Base-by-base conservation (phyloP, 495 filamentous ascomycete species). In the Aspergillus funiculosus region DNA sequence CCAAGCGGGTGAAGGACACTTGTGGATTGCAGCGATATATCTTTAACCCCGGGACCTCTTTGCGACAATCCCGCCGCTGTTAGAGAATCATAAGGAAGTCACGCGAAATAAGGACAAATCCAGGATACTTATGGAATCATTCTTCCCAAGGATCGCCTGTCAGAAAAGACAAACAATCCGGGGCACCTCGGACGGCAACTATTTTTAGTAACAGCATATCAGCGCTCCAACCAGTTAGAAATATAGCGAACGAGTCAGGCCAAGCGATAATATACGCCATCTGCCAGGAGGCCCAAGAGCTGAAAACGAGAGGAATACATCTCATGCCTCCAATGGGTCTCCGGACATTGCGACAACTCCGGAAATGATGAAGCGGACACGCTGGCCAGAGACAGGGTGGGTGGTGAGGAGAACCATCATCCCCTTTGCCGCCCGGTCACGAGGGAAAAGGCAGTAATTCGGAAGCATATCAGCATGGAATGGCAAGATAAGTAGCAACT, bases 1-100 rank as follows among this genome's bases (percentile, higher is more conserved):
- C 25, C 43, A 48, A 30, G 56, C 43, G 4, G 35, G 42, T 6
- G 49, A 59, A 43, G 56, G 46, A 18, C 28, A 53, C n/a, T 32
- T 59, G 3, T 59, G 39, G 56, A 59, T 56, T 25, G 43, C 49
- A 35, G 59, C 59, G 0, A 51, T 52, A 7, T 62, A 64, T 17
- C 57, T 60, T 37, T 50, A 49, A 27, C 56, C 59, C 0, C 52
- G 52, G 31, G 59, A 60, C 0, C 3, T 37, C 4, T 64, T 32
- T 39, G 46, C 46, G 0, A 52, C 50, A 22, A 46, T 54, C 15
- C 57, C 59, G 11, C 13, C 48, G 0, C 18, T 64, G 4, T 10
- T 35, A 10, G 46, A 43, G 2, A 47, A 35, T 7, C 20, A 28
- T 9, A 6, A 43, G 0, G 56, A 60, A n/a, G 1, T 54, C 0